phyloP scores from a whole-genome alignment of 2,329 filamentous ascomycete genomes.

The Fusarium virguliforme region DNA sequence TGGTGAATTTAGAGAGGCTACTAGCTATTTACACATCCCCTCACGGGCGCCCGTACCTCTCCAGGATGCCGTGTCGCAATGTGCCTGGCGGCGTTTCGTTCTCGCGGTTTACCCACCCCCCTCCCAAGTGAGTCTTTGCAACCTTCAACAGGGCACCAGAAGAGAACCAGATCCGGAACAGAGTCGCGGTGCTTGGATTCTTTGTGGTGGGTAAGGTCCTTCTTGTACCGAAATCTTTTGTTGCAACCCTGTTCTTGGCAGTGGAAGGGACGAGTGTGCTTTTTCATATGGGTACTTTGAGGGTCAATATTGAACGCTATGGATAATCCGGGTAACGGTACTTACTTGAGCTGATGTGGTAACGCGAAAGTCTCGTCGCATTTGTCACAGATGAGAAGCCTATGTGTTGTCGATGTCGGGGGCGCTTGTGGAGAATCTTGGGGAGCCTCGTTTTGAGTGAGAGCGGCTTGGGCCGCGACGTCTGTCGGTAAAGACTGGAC shows the following conservation, averaged over 20 bases:
- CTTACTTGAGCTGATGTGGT: constrained; percentile 15
- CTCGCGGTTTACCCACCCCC: neutral
- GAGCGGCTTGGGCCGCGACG: neutral
- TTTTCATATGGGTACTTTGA: constrained; percentile 8
- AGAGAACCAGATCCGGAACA: neutral
- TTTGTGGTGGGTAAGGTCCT: constrained; percentile 7
- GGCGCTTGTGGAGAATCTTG: neutral
- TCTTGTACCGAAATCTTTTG: constrained; percentile 1
- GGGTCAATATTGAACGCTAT: neutral
- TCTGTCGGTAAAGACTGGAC: constrained; percentile 13
- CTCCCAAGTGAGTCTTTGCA: constrained; percentile 8
- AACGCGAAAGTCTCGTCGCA: neutral
- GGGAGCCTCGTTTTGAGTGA: neutral
- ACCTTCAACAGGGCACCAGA: constrained; percentile 14
- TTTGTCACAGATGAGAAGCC: neutral
- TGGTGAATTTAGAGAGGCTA: constrained; percentile 8
- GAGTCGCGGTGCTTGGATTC: constrained; percentile 8
- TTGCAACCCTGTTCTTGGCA: constrained; percentile 1
- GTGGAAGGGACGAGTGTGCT: constrained; percentile 4
- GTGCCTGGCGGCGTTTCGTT: constrained; percentile 10
- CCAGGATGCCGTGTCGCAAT: constrained; percentile 12
- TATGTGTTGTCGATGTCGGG: neutral
- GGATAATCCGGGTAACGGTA: neutral
- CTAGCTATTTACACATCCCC: neutral
- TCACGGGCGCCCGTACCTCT: neutral